A percentile compares a stretch with the other conserved stretches of the same genome.
phyloP scores from a whole-genome alignment of 2,329 filamentous ascomycete species.

The Calonectria pseudoturangicola region DNA sequence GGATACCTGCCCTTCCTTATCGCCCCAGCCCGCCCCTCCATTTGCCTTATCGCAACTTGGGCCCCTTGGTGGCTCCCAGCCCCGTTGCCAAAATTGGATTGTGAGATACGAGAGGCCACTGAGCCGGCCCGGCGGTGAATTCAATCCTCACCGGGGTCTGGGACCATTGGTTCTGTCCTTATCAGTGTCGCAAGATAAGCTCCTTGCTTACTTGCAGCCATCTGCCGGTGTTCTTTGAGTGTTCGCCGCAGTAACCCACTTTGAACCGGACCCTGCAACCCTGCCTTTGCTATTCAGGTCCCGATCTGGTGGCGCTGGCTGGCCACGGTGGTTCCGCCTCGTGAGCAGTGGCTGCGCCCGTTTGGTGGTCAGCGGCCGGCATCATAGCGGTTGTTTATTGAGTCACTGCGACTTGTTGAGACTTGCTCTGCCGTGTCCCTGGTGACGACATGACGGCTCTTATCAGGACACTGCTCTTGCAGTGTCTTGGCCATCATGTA shows the following conservation, averaged over 20 bases:
- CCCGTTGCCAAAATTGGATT: constrained; percentile 43
- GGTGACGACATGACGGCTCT: constrained; percentile 40
- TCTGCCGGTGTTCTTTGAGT: constrained; percentile 41
- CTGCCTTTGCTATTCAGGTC: constrained; percentile 44
- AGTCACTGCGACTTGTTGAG: constrained; percentile 36
- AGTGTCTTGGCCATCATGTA: constrained; percentile 41
- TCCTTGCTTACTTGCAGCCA: constrained; percentile 35
- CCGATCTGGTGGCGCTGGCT: constrained; percentile 52
- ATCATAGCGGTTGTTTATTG: constrained; percentile 36
- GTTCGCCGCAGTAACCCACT: constrained; percentile 40
- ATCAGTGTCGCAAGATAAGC: constrained; percentile 47
- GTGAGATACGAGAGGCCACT: constrained; percentile 45
- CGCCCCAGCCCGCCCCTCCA: constrained; percentile 35
- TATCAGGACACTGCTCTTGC: constrained; percentile 28
- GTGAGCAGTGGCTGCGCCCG: constrained; percentile 42
- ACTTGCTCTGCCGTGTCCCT: constrained; percentile 31
- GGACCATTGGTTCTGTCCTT: constrained; percentile 42
- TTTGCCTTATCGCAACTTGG: constrained; percentile 42
- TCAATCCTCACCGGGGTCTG: constrained; percentile 44
- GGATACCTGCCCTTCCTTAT: constrained; percentile 35
- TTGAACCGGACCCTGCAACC: constrained; percentile 32
- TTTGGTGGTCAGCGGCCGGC: constrained; percentile 38
- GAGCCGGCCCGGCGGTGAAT: constrained; percentile 56
- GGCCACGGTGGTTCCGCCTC: constrained; percentile 36
- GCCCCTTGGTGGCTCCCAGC: constrained; percentile 41